Evolutionary conservation across 306 rosid species (phyloP), one percentile per base, ranked within the genome.

Genomic region (Coriaria nepalensis): DNA sequence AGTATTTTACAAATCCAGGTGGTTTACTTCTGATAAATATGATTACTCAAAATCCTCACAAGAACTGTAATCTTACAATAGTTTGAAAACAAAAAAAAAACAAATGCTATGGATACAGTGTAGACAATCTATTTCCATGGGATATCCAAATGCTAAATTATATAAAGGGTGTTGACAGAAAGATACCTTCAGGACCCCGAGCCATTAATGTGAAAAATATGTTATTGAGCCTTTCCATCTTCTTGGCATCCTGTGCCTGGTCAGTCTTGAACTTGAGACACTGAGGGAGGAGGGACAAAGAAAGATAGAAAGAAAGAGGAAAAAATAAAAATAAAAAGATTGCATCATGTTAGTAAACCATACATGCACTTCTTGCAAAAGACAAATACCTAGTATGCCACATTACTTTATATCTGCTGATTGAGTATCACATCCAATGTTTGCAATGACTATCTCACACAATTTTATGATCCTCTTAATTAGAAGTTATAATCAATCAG

Each of bases 191-290:
- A 50, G 98, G 98, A 59, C 95, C 95, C 55, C 95, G 72, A 35
- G 95, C 81, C 95, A 90, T 90, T 74, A 84, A 60, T 50, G 98
- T 66, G 76, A 85, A 90, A 74, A 90, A 85, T 62, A 85, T 73
- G 68, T 79, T 85, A 54, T 90, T 81, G 4, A 81, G 79, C 61
- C 74, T 81, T 59, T 77, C 93, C 90, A 81, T 84, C 77, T 81
- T 85, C 74, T 75, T 82, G 32, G 83, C 94, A 36, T 90, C 95
- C 62, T 85, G 98, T n/a, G 92, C 78, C 65, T 85, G 98, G 52
- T 85, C 94, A 14, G 94, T 85, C 79, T 90, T 85, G 62, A 70
- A 85, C 72, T 90, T 85, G 67, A 85, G 81, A 74, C 94, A 85
- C 87, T 90, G 71, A 35, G 0, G 7, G 45, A 10, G 8, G 36